These are phyloP conservation scores for Corymbia calophylla DNA, from an alignment of 441 rosid species.

Conservation along the genomic window DNA sequence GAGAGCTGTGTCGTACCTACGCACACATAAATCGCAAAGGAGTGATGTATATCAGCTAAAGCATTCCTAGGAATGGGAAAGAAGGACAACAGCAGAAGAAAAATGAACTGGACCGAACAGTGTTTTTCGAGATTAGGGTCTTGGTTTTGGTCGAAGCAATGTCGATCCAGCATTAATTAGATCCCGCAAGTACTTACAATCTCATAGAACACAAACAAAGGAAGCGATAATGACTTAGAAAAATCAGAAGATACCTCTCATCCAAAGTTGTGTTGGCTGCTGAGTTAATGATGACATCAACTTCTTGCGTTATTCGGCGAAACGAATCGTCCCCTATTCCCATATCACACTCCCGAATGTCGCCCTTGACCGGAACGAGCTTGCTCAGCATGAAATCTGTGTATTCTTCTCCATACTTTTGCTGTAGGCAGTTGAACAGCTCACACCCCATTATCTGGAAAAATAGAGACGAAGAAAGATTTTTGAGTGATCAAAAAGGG, in stretches of 20 bases:
- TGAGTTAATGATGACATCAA: slow-evolving; percentile 17
- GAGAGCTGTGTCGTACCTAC: neutral
- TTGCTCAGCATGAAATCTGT: slow-evolving; percentile 14
- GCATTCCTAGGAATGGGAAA: neutral
- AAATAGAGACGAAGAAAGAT: neutral
- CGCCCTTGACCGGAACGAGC: slow-evolving; percentile 21
- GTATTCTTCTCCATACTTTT: slow-evolving; percentile 9
- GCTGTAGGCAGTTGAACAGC: slow-evolving; percentile 7
- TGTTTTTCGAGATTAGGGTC: neutral
- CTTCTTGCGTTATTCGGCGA: neutral
- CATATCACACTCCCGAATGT: neutral
- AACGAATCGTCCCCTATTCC: slow-evolving; percentile 5
- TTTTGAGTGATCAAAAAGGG: neutral
- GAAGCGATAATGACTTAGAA: neutral
- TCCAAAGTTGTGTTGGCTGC: slow-evolving; percentile 21
- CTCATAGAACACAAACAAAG: neutral
- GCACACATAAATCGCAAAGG: neutral
- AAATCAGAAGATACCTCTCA: slow-evolving; percentile 1
- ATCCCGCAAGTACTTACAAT: neutral
- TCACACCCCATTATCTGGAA: neutral
- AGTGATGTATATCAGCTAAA: neutral
- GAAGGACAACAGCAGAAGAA: neutral
- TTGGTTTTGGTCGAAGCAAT: neutral
- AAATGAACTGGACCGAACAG: neutral
- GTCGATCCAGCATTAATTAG: neutral